Evolutionary conservation across 768 basidiomycete genomes (phyloP).

Genomic region (Pleurotus tuber-regium): DNA sequence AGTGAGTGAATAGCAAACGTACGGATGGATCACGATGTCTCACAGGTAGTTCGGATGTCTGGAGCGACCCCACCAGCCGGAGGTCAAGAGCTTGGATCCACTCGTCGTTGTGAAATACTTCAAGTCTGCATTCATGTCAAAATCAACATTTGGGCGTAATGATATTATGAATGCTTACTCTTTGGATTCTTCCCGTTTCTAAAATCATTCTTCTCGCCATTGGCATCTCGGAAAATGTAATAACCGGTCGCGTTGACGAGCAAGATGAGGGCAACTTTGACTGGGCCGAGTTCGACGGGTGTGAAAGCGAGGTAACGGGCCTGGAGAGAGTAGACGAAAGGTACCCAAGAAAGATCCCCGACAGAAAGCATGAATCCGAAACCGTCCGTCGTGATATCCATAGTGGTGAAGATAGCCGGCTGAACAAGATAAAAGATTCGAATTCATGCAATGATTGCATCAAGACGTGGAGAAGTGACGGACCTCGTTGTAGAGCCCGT

Average conservation of each 20-base stretch:
- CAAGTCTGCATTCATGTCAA: conserved; percentile 54
- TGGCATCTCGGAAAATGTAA: conserved; percentile 87
- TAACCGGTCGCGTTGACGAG: conserved; percentile 71
- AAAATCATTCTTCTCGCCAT: conserved; percentile 95
- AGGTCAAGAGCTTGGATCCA: conserved; percentile 88
- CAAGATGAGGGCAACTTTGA: conserved; percentile 56
- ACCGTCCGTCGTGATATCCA: conserved; percentile 97
- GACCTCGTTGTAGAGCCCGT: conserved; percentile 90
- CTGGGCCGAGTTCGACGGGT: conserved; percentile 71
- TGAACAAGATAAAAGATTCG: conserved; percentile 25
- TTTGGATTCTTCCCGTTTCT: conserved; percentile 92
- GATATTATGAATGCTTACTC: conserved; percentile 67
- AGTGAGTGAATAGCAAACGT: neutral
- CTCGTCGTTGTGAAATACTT: conserved; percentile 75
- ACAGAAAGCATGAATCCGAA: conserved; percentile 98
- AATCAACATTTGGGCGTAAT: neutral
- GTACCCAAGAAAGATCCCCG: conserved; percentile 92
- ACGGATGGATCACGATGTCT: conserved; percentile 16
- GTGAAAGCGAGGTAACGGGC: conserved; percentile 93
- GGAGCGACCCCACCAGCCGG: conserved; percentile 96
- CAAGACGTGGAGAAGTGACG: conserved; percentile 7
- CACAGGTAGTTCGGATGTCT: conserved; percentile 92
- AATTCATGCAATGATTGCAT: neutral
- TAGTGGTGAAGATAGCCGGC: conserved; percentile 88
- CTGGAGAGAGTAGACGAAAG: conserved; percentile 91